Base-by-base conservation (phyloP, 202 grass and related monocot species). In the Cymbopogon flexuosus region DNA sequence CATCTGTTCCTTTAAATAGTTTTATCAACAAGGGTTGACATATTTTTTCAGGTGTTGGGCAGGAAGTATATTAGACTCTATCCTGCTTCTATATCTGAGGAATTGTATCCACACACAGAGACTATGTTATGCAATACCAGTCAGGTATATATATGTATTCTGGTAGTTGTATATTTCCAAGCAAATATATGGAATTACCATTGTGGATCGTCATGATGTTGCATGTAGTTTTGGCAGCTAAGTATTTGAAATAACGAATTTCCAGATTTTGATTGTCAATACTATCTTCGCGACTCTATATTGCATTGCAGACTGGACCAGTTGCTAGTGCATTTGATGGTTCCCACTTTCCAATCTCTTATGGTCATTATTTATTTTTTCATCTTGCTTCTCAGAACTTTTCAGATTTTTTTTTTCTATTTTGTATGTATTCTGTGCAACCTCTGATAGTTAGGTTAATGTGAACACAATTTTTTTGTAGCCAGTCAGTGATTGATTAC, bases 81-180 rank as follows among this genome's bases (percentile, higher is more conserved):
- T 36, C 35, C 5, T 36, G 35, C 35, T 36, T 36, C 0, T 36
- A 36, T 36, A 36, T 36, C 35, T 36, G 35, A 36, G 35, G 35
- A 36, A 4, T 36, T 36, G 35, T 36, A 36, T 36, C 35, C 35
- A 36, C 35, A 36, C 35, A 36, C 35, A 36, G 90, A 94, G 84
- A 86, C 92, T 62, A 93, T 98, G 95, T 83, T 94, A 58, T 73
- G 76, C 82, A 94, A 93, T 81, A 93, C 92, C 21, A 94, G 90
- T 81, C 92, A 94, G 89, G 95, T 98, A 87, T 14, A 34, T 65
- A 10, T 27, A 72, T 66, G 37, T 73, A 61, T 72, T 77, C 29
- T 5, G 11, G 6, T 68, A 64, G 36, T 46, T 72, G 63, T 60
- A 4, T 61, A 6, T 84, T 62, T 80, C 16, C 33, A 62, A 11